Conservation (phyloP, 1,284 basidiomycete species). For the Irpex sp. region DNA sequence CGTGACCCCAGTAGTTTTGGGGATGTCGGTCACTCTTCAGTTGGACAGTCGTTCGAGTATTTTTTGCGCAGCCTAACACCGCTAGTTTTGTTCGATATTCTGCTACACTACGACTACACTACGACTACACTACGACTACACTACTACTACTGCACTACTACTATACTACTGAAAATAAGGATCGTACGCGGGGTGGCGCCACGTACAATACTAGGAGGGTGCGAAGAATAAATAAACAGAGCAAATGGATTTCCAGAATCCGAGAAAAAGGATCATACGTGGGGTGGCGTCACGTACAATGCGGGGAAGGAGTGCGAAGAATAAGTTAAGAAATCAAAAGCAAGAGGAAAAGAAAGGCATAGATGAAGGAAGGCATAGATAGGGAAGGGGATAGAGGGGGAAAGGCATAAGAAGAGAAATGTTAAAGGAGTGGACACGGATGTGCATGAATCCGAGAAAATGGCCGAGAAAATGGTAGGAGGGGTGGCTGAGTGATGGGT, state of each 20-base stretch:
- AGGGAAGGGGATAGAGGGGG: neutral
- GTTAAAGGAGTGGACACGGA: neutral
- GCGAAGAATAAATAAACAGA: neutral
- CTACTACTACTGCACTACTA: neutral
- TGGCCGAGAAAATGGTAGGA: neutral
- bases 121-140: neutral
- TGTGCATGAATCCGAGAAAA: neutral
- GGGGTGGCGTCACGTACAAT: too few species aligned
- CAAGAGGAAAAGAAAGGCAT: neutral
- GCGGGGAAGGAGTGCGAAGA: neutral
- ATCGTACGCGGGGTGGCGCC: neutral
- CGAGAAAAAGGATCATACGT: too few species aligned
- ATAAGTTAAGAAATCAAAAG: neutral
- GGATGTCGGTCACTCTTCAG: too few species aligned
- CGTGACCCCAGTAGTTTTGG: too few species aligned
- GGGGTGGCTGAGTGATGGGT: neutral
- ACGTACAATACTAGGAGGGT: neutral
- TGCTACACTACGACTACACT: neutral
- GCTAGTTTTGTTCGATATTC: neutral
- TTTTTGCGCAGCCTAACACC: neutral
- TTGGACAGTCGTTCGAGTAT: too few species aligned
- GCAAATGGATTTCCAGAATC: too few species aligned
- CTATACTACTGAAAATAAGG: neutral
- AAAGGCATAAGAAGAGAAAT: neutral
- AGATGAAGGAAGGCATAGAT: too few species aligned